These are phyloP conservation scores for Coemansia asiatica DNA, from an alignment of 192 early-diverging fungal species.

Conservation along the genomic window DNA sequence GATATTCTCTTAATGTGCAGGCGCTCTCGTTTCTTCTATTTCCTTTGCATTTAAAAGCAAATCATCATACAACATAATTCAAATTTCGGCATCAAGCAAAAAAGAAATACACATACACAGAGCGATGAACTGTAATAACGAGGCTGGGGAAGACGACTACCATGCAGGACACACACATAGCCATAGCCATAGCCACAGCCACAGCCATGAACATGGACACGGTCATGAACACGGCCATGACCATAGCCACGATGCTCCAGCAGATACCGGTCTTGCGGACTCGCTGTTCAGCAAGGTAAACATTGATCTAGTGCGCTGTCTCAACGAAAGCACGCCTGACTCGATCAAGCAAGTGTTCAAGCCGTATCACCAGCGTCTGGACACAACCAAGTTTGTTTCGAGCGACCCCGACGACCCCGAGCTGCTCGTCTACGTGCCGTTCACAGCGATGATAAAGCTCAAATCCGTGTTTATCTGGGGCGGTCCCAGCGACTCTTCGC, in stretches of 20 bases:
- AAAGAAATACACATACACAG: too few species aligned
- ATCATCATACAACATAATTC: too few species aligned
- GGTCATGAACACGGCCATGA: slow-evolving; percentile 58
- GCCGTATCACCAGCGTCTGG: slow-evolving; percentile 78
- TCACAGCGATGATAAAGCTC: slow-evolving; percentile 87
- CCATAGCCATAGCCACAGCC: slow-evolving; percentile 52
- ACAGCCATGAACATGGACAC: slow-evolving; percentile 61
- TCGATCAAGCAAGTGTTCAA: slow-evolving; percentile 78
- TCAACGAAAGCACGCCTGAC: slow-evolving; percentile 74
- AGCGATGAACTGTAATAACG: slow-evolving; percentile 40
- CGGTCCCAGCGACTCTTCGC: slow-evolving; percentile 60
- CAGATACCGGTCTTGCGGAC: slow-evolving; percentile 64
- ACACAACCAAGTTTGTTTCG: slow-evolving; percentile 67
- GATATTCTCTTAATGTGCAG: too few species aligned
- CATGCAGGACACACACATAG: slow-evolving; percentile 4
- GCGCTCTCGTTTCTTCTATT: too few species aligned
- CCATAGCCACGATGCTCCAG: slow-evolving; percentile 71
- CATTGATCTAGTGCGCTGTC: slow-evolving; percentile 70
- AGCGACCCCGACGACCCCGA: slow-evolving; percentile 85
- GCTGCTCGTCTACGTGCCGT: slow-evolving; percentile 87
- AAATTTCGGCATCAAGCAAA: too few species aligned
- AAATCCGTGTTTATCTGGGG: slow-evolving; percentile 83
- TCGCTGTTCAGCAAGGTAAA: slow-evolving; percentile 79
- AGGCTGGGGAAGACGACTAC: slow-evolving; percentile 38
- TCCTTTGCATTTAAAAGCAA: too few species aligned